phyloP scores from a whole-genome alignment of 2,329 filamentous ascomycete genomes.

The Monosporascus sp. region DNA sequence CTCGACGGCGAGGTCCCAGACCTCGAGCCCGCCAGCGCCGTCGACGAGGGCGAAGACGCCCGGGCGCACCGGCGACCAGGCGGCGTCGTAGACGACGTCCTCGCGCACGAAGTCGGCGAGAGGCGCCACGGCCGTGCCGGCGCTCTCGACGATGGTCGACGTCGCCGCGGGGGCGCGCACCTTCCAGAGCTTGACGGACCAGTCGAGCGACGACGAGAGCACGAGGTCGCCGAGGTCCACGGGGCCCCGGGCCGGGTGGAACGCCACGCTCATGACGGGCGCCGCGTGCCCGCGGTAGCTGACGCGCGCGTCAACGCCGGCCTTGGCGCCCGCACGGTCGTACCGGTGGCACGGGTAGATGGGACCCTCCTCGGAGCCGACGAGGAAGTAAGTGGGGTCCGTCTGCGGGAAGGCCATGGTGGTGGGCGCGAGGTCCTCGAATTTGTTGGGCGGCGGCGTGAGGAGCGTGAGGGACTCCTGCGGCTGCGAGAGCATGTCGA shows the following conservation, averaged over 20 bases:
- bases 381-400: conserved; percentile 95
- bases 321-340: conserved; percentile 94
- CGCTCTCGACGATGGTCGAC: conserved; percentile 48
- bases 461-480: conserved; percentile 89
- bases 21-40: conserved; percentile 82
- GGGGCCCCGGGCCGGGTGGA: conserved; percentile 87
- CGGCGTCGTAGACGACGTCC: conserved; percentile 93
- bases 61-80: conserved; percentile 91
- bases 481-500: conserved; percentile 95
- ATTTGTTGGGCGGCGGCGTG: conserved; percentile 79
- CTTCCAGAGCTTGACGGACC: conserved; percentile 97
- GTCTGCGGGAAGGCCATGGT: conserved; percentile 92
- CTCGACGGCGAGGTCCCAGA: conserved; percentile 92
- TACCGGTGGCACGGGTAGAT: conserved; percentile 97
- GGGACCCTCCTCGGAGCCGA: conserved; percentile 92
- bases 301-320: conserved; percentile 84
- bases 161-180: conserved; percentile 75
- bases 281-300: conserved; percentile 87
- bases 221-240: conserved; percentile 93
- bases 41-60: conserved; percentile 94
- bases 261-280: conserved; percentile 92
- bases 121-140: conserved; percentile 57
- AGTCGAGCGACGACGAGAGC: conserved; percentile 87
- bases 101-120: conserved; percentile 88
- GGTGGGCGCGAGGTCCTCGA: conserved; percentile 90